Base-by-base conservation (phyloP, 78 protist genomes). In the Dictyostelium brefeldianum region DNA sequence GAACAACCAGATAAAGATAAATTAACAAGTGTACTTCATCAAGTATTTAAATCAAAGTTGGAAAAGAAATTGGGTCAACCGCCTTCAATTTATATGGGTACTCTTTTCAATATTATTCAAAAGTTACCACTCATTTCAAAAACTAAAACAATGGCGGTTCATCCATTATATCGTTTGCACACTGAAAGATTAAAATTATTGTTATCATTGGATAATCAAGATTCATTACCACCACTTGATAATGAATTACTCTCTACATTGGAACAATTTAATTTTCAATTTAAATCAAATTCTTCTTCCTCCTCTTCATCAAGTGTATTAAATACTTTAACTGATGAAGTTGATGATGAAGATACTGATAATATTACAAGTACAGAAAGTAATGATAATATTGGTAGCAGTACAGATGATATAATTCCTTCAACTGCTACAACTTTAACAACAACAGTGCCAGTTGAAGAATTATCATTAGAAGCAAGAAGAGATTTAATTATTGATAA, bases 131-230 rank as follows among this genome's bases (percentile, higher is more conserved):
- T n/a, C 11, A 11, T 31, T 0, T 29, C 25, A 7, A 74, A 78
- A 15, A 71, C 57, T 15, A 84, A 84, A 48, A 51, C 18, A 14
- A 10, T 48, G 25, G 47, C 65, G 12, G 75, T 74, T 9, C 0
- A 57, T 9, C 92, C 92, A 85, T n/a, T 85, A 1, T 85, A 85
- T 85, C 36, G 92, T 27, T 18, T 85, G 62, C 92, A 85, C 62
- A 18, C 83, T 6, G 56, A 62, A 46, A 53, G 92, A 71, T 62
- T 85, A 29, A 85, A 85, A 48, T 15, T 85, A 14, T 48, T 85
- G 25, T 29, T 85, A 31, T 83, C 81, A 20, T 47, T 71, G 7
- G 46, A 64, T 12, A 70, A 14, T 9, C 43, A 36, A 36, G 43
- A 36, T 36, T 36, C 43, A 36, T 36, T 36, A 36, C 43, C 48